Percentiles rank a stretch among this genome's conserved stretches.
These are phyloP conservation scores for Tephrocybe sp. DNA, from an alignment of 768 basidiomycete species.

Conservation along the genomic window DNA sequence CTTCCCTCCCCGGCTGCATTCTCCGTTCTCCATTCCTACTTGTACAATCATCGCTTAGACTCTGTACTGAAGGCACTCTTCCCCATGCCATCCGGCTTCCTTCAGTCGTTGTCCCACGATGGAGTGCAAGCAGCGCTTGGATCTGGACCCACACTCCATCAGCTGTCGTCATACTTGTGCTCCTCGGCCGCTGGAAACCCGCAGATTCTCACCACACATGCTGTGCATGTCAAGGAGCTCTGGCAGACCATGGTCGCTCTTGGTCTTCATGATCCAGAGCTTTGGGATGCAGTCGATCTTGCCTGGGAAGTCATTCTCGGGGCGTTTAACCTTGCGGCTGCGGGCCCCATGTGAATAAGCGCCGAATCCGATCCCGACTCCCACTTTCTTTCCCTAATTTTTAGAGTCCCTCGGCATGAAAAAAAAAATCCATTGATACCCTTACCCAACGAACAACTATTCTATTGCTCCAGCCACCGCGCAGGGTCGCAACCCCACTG, in stretches of 20 bases:
- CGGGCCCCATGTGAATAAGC: conserved; percentile 25
- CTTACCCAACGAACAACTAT: not conserved
- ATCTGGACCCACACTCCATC: conserved; percentile 52
- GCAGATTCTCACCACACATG: conserved; percentile 47
- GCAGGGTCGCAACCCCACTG: conserved; percentile 14
- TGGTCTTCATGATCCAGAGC: conserved; percentile 65
- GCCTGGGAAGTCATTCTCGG: conserved; percentile 76
- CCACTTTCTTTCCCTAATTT: not conserved
- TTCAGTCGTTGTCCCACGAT: conserved; percentile 41
- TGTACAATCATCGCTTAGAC: conserved; percentile 68
- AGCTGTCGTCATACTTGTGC: conserved; percentile 52
- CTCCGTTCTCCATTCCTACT: conserved; percentile 57
- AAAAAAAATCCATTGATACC: conserved; percentile 1
- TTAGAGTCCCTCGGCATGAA: not conserved
- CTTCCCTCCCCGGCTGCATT: conserved; percentile 77
- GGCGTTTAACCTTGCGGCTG: conserved; percentile 47
- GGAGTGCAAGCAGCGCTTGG: conserved; percentile 40
- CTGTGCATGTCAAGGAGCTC: conserved; percentile 71
- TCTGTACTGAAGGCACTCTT: conserved; percentile 61
- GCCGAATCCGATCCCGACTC: not conserved
- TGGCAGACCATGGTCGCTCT: conserved; percentile 80
- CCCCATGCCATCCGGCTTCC: conserved; percentile 49
- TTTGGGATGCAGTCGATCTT: conserved; percentile 77
- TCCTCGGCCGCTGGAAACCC: conserved; percentile 43
- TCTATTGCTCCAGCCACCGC: conserved; percentile 2